A percentile compares a stretch with the other conserved stretches of the same genome.
These are phyloP conservation scores for Coemansia sp. DNA, from an alignment of 192 early-diverging fungal species.

Conservation along the genomic window DNA sequence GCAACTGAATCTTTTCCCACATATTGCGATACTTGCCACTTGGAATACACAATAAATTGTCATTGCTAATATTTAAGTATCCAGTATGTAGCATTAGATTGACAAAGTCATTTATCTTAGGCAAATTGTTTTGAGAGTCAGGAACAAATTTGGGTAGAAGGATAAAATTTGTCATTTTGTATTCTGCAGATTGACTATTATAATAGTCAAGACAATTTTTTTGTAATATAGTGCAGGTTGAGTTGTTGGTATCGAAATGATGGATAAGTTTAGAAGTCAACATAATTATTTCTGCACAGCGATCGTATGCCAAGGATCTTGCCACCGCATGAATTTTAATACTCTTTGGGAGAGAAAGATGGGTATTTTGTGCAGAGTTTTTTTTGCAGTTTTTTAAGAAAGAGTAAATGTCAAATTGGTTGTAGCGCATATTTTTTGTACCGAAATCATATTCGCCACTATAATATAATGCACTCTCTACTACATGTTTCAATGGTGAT, in stretches of 20 bases:
- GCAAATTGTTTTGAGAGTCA: neutral
- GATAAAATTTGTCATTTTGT: neutral
- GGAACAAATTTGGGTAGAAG: neutral
- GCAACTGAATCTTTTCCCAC: constrained; percentile 7
- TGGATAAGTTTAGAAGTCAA: neutral
- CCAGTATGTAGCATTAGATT: neutral
- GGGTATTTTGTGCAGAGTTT: neutral
- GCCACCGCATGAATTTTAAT: neutral
- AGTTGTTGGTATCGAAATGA: neutral
- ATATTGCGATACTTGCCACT: neutral
- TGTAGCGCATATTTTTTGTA: neutral
- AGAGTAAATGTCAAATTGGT: neutral
- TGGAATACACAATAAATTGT: neutral
- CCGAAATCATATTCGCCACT: constrained; percentile 7
- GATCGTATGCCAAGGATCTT: neutral
- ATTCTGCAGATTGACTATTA: neutral
- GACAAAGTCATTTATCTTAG: neutral
- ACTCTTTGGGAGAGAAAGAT: neutral
- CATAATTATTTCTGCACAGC: neutral
- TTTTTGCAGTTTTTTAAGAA: neutral
- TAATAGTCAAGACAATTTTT: neutral
- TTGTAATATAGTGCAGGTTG: neutral
- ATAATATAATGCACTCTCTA: neutral
- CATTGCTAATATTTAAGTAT: neutral
- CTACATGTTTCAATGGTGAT: neutral